Base-by-base conservation (phyloP, 2,329 filamentous ascomycete species). In the Fusarium sambucinum region DNA sequence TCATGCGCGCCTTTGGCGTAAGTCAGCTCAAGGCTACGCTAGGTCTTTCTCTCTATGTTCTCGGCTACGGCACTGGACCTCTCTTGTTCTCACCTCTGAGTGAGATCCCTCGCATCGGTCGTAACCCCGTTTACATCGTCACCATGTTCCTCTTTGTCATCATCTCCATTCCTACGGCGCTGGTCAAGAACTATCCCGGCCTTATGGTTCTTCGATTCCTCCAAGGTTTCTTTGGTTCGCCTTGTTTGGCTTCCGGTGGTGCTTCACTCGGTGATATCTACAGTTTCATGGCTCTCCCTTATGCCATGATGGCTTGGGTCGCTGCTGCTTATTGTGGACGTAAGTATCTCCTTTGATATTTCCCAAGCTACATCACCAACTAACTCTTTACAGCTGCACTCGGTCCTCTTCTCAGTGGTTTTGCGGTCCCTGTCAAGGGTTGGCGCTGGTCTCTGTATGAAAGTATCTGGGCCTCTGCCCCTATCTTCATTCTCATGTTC, bases 71-170 rank as follows among this genome's bases (percentile, higher is more conserved):
- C 14, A 77, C 89, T 17, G 90, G 89, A 0, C 89, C 90, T 1
- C 77, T 92, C 27, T 64, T 92, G 25, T 92, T 87, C 78, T 88
- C 87, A 0, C 90, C 90, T 0, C 77, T 92, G 41, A 86, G 83
- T 48, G 90, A 93, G 77, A 86, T 92, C 23, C 89, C 90, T 0
- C 74, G 83, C 45, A 85, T 92, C 51, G 90, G 91, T 4, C 83
- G 90, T 9, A 92, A 89, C 70, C 86, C 87, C 1, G 85, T 90
- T 8, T 93, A 93, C 76, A 85, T 91, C 35, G 75, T 86, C 68
- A 90, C 89, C 12, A 90, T 92, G 80, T 85, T 86, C 59, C 80
- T 92, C 29, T 93, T 92, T 75, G 87, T 90, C 48, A 84, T 92
- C 63, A 77, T 93, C 13, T 87, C 85, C 8, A 84, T 92, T 17